Conservation (phyloP, 768 basidiomycete species). For the Suillus lakei region DNA sequence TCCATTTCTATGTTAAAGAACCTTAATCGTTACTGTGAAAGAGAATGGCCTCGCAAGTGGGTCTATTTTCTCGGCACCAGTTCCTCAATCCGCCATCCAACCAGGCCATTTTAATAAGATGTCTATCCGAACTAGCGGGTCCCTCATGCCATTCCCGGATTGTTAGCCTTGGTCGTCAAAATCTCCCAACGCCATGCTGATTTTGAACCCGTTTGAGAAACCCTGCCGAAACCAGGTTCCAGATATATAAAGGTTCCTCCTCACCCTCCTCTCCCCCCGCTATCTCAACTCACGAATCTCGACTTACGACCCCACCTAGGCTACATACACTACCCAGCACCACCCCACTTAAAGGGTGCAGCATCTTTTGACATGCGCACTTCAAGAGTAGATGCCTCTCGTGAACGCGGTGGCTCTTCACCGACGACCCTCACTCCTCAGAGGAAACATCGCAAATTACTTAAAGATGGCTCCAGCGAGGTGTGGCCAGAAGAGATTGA, state of each 20-base stretch:
- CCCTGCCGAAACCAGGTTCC: constrained; percentile 32
- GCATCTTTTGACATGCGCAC: constrained; percentile 26
- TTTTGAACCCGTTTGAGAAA: constrained; percentile 22
- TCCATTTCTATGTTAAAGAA: constrained; percentile 47
- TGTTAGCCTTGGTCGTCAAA: constrained; percentile 42
- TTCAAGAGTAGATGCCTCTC: constrained; percentile 18
- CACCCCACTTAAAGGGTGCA: not conserved
- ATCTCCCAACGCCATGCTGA: constrained; percentile 13
- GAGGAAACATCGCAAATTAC: constrained; percentile 81
- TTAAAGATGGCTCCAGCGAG: constrained; percentile 79
- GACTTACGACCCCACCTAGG: not conserved
- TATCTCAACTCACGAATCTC: too few relatives aligned
- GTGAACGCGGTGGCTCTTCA: constrained; percentile 29
- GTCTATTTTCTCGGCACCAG: constrained; percentile 18
- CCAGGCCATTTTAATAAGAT: constrained; percentile 38
- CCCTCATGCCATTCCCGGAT: constrained; percentile 48
- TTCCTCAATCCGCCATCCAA: constrained; percentile 35
- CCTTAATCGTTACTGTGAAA: constrained; percentile 22
- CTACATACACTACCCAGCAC: constrained; percentile 4
- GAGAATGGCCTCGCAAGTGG: constrained; percentile 17
- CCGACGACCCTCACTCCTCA: constrained; percentile 62
- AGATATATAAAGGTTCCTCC: constrained; percentile 38
- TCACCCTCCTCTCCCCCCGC: constrained; percentile 24
- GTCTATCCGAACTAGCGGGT: constrained; percentile 29
- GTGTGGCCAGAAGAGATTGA: constrained; percentile 86